These are phyloP conservation scores for Cytospora schulzeri DNA, from an alignment of 2,329 filamentous ascomycete genomes.

Conservation along the genomic window DNA sequence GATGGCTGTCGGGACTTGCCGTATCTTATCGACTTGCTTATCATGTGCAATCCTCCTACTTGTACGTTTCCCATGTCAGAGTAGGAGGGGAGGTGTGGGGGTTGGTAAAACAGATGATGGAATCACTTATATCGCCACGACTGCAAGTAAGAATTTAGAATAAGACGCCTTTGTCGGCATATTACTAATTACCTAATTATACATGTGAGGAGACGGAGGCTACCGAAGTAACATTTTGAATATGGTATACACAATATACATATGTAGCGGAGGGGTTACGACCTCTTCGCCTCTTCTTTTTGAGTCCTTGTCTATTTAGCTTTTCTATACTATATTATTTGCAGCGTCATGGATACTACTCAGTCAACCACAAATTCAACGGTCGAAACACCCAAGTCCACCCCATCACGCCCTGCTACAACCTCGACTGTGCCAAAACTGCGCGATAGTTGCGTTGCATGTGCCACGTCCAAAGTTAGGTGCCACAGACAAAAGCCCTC, in stretches of 20 bases:
- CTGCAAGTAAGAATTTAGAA: not conserved
- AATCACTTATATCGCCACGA: not conserved
- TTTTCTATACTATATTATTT: not conserved
- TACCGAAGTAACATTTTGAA: too few relatives aligned
- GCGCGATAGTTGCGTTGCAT: slow-evolving; percentile 40
- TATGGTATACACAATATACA: too few relatives aligned
- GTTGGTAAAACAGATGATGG: not conserved
- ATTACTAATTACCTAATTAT: not conserved
- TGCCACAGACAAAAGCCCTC: slow-evolving; percentile 39
- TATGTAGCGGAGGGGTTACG: not conserved
- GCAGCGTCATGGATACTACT: not conserved
- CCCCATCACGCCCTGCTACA: not conserved
- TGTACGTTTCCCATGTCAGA: too few relatives aligned
- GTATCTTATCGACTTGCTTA: too few relatives aligned
- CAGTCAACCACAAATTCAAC: not conserved
- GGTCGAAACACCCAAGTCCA: not conserved
- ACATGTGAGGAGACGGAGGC: not conserved
- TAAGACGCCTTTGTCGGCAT: not conserved
- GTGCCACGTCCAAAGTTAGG: slow-evolving; percentile 40
- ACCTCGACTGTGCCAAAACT: slow-evolving; percentile 29
- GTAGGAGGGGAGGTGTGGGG: too few relatives aligned
- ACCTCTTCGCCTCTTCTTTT: too few relatives aligned
- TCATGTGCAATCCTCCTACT: too few relatives aligned
- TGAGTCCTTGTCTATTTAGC: too few relatives aligned
- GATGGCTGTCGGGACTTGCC: too few relatives aligned